These are phyloP conservation scores for Exsudoporus frostii DNA, from an alignment of 768 basidiomycete species.

Conservation along the genomic window DNA sequence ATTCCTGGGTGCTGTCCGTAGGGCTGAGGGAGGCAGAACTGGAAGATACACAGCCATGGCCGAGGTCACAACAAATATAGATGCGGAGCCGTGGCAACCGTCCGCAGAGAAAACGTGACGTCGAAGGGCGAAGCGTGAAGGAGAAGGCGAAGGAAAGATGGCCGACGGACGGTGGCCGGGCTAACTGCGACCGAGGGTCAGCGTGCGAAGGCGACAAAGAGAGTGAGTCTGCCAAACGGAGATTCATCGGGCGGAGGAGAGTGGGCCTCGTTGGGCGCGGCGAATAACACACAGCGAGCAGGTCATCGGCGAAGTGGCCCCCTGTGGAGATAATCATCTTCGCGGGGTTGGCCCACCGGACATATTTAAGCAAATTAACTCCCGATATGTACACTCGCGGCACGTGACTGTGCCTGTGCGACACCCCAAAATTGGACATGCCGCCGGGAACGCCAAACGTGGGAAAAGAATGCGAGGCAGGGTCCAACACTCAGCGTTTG, in stretches of 20 bases:
- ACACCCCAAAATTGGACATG: constrained; percentile 26
- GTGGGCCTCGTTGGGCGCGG: constrained; percentile 3
- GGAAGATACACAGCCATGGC: background rate
- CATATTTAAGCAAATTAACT: constrained; percentile 14
- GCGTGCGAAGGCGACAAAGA: background rate
- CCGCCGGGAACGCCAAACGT: constrained; percentile 36
- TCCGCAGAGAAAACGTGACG: background rate
- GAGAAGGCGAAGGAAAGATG: background rate
- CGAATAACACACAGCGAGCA: background rate
- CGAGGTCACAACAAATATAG: background rate
- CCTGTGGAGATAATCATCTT: constrained; percentile 18
- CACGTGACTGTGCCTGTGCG: constrained; percentile 33
- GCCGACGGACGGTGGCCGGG: constrained; percentile 8
- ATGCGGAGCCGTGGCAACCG: background rate
- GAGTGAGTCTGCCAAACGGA: background rate
- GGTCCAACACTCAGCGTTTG: constrained; percentile 33
- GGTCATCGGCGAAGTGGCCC: background rate
- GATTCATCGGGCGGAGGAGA: constrained; percentile 1
- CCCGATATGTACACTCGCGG: constrained; percentile 9
- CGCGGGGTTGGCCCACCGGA: constrained; percentile 20
- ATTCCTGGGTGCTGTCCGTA: background rate
- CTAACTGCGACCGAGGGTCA: background rate
- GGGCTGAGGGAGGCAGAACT: background rate
- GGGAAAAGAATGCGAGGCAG: constrained; percentile 34
- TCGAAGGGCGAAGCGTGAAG: background rate